Conservation (phyloP, 2,329 filamentous ascomycete species). For the Hypoxylon sp. region DNA sequence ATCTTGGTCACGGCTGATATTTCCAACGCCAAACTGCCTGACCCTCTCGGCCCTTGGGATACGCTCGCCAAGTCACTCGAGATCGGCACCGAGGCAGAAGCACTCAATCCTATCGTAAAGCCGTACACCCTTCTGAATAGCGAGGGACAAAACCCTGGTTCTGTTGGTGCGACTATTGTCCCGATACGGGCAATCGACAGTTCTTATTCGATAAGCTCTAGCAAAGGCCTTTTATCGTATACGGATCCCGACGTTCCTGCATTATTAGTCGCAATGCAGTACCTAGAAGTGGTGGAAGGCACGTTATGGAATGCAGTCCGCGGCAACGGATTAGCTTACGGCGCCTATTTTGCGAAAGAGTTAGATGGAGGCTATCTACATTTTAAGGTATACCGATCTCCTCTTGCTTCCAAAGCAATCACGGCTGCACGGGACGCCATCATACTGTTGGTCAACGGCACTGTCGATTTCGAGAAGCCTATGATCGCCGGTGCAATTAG, state of each 20-base stretch:
- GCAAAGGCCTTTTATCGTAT: slow-evolving; percentile 77
- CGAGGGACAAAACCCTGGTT: slow-evolving; percentile 78
- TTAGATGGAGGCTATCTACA: slow-evolving; percentile 81
- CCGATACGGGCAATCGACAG: slow-evolving; percentile 94
- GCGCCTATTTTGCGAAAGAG: slow-evolving; percentile 79
- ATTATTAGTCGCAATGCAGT: slow-evolving; percentile 86
- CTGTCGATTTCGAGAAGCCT: slow-evolving; percentile 76
- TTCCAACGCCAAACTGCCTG: slow-evolving; percentile 66
- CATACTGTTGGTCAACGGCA: slow-evolving; percentile 75
- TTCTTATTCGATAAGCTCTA: slow-evolving; percentile 82
- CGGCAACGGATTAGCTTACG: slow-evolving; percentile 92
- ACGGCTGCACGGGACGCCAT: slow-evolving; percentile 78
- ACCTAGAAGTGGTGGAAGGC: slow-evolving; percentile 92
- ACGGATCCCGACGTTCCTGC: slow-evolving; percentile 81
- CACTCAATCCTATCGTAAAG: slow-evolving; percentile 75
- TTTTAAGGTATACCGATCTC: slow-evolving; percentile 89
- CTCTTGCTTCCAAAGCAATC: slow-evolving; percentile 88
- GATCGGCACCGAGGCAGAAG: slow-evolving; percentile 55
- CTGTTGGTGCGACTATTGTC: slow-evolving; percentile 77
- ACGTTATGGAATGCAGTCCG: slow-evolving; percentile 94
- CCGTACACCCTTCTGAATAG: slow-evolving; percentile 76
- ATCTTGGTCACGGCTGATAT: slow-evolving; percentile 85
- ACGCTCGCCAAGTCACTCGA: slow-evolving; percentile 63
- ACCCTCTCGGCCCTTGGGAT: slow-evolving; percentile 84
- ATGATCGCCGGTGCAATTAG: slow-evolving; percentile 91